Evolutionary conservation across 306 rosid genomes (phyloP).

Genomic region (Trichosanthes cucumerina): DNA sequence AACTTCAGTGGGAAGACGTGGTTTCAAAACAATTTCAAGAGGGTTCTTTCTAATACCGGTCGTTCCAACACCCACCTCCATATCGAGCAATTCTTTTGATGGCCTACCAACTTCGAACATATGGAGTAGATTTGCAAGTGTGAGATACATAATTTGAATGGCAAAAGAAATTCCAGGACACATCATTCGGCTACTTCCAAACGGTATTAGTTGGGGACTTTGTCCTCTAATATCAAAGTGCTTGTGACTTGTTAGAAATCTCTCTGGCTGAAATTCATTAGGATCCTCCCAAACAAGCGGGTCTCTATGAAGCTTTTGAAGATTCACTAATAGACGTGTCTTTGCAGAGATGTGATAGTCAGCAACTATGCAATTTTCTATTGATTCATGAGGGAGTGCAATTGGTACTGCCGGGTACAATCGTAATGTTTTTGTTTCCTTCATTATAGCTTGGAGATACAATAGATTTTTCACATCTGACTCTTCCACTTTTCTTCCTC

Average conservation of each 20-base stretch:
- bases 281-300: no score
- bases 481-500: no score
- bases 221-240: slow-evolving; percentile 16
- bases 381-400: no score
- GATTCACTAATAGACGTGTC: no score
- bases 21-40: slow-evolving; percentile 11
- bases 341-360: no score
- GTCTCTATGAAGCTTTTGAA: no score
- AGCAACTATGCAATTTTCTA: no score
- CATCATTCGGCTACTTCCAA: slow-evolving; percentile 26
- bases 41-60: slow-evolving; percentile 16
- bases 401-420: no score
- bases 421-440: no score
- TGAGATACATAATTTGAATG: slow-evolving; percentile 3
- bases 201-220: slow-evolving; percentile 16
- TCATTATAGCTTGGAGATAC: no score
- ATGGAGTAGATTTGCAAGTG: slow-evolving; percentile 18
- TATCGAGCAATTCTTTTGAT: slow-evolving; percentile 1
- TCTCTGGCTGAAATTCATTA: no score
- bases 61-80: slow-evolving; percentile 20
- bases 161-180: slow-evolving; percentile 24
- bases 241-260: not conserved
- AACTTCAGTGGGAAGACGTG: slow-evolving; percentile 8
- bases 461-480: no score
- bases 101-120: slow-evolving; percentile 14